Percentiles rank a stretch among this genome's conserved stretches.
Evolutionary conservation across 805 yeast genomes (phyloP).

Genomic region (Lipomyces japonicus): DNA sequence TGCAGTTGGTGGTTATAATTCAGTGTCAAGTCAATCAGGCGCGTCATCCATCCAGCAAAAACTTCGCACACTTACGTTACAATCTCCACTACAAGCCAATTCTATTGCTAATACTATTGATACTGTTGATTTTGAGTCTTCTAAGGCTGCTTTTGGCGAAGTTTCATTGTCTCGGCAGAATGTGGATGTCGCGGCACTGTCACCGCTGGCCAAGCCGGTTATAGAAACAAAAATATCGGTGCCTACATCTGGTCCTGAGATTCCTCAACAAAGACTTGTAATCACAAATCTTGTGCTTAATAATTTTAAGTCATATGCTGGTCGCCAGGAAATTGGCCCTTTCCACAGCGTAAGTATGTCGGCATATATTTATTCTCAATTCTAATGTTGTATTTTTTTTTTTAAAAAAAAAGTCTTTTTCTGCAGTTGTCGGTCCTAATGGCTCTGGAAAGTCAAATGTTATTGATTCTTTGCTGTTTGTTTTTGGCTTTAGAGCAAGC

Average conservation of each 20-base stretch:
- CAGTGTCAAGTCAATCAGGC: background rate
- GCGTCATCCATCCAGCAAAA: constrained; percentile 1
- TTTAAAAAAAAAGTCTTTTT: constrained; percentile 56
- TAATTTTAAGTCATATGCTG: constrained; percentile 94
- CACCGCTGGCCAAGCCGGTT: background rate
- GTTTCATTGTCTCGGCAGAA: constrained; percentile 1
- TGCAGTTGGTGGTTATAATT: background rate
- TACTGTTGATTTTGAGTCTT: background rate
- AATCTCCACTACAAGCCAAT: background rate
- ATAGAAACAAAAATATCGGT: background rate
- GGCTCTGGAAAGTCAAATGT: constrained; percentile 98
- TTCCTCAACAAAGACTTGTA: constrained; percentile 51
- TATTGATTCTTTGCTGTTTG: constrained; percentile 92
- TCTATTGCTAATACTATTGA: background rate
- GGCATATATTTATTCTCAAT: background rate
- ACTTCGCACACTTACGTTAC: constrained; percentile 2
- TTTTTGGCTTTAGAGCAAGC: constrained; percentile 92
- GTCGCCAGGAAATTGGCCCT: constrained; percentile 89
- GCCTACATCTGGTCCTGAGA: constrained; percentile 2
- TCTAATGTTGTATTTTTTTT: background rate
- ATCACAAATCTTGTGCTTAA: constrained; percentile 69
- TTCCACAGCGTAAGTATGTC: constrained; percentile 52
- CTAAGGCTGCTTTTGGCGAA: background rate
- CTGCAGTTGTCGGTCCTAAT: constrained; percentile 98
- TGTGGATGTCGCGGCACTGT: background rate